Evolutionary conservation across 768 basidiomycete species (phyloP).

Genomic region (Mycena sanguinolenta): DNA sequence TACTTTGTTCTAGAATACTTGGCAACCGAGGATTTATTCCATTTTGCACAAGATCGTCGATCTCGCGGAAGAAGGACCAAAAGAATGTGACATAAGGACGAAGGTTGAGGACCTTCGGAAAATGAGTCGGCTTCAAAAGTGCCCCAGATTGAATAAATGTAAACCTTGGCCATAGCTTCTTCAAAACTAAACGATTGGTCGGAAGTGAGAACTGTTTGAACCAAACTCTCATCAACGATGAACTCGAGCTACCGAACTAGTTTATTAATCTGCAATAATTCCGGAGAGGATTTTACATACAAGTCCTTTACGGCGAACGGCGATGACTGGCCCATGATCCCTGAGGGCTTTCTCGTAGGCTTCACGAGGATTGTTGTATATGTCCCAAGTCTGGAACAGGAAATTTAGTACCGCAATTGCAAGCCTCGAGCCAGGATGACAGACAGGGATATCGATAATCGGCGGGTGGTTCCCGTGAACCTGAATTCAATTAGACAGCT

Average conservation of each 20-base stretch:
- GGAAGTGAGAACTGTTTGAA: slow-evolving; percentile 44
- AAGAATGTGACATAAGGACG: slow-evolving; percentile 44
- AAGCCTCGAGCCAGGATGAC: neutral
- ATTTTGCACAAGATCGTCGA: slow-evolving; percentile 45
- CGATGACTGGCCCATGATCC: slow-evolving; percentile 48
- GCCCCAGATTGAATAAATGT: neutral
- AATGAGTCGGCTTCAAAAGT: neutral
- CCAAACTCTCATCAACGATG: slow-evolving; percentile 45
- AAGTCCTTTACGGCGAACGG: slow-evolving; percentile 46
- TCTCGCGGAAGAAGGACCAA: slow-evolving; percentile 45
- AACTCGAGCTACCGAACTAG: slow-evolving; percentile 46
- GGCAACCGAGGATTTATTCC: slow-evolving; percentile 45
- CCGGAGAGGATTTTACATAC: slow-evolving; percentile 31
- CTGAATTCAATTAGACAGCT: neutral
- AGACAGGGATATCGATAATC: slow-evolving; percentile 35
- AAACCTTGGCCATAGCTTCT: slow-evolving; percentile 46
- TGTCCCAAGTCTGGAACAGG: slow-evolving; percentile 35
- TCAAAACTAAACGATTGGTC: slow-evolving; percentile 50
- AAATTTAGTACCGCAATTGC: neutral
- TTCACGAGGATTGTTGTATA: slow-evolving; percentile 46
- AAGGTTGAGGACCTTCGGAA: slow-evolving; percentile 46
- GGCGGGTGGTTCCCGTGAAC: slow-evolving; percentile 28
- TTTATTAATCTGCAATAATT: neutral
- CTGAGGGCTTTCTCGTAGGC: slow-evolving; percentile 48
- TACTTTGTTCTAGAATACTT: slow-evolving; percentile 40